Percentiles rank a stretch among this genome's conserved stretches.
Evolutionary conservation across 257 asterid species (phyloP).

Genomic region (Gardenia jasminoides): DNA sequence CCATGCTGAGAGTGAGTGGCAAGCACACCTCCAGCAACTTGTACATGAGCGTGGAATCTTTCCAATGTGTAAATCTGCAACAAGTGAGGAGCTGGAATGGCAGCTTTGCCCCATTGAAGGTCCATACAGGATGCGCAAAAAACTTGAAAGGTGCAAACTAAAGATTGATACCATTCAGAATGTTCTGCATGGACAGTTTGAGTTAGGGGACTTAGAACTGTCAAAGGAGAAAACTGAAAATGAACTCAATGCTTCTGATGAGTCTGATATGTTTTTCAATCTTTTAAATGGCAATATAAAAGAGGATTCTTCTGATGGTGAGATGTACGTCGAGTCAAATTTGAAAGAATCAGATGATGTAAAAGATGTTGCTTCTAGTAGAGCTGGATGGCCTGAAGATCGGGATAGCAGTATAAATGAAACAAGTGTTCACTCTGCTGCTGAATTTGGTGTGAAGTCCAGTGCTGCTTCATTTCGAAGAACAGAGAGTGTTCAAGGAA

Average conservation of each 20-base stretch:
- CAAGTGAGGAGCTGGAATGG: conserved; percentile 73
- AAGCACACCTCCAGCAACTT: conserved; percentile 88
- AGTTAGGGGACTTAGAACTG: conserved; percentile 58
- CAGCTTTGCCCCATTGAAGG: conserved; percentile 99
- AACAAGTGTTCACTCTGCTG: conserved; percentile 88
- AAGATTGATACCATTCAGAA: conserved; percentile 73
- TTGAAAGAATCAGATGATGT: conserved; percentile 72
- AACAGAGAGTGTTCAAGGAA: conserved; percentile 70
- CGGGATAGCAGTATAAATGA: conserved; percentile 83
- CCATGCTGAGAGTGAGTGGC: conserved; percentile 99
- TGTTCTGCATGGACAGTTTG: conserved; percentile 63
- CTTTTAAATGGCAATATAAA: conserved; percentile 55
- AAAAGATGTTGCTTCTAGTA: conserved; percentile 66
- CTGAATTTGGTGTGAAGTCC: conserved; percentile 77
- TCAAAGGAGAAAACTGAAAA: conserved; percentile 65
- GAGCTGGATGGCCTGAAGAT: conserved; percentile 89
- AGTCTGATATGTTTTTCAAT: conserved; percentile 58
- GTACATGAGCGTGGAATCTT: conserved; percentile 96
- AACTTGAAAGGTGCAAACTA: conserved; percentile 77
- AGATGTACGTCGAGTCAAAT: conserved; percentile 63
- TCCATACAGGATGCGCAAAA: conserved; percentile 96
- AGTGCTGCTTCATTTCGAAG: conserved; percentile 66
- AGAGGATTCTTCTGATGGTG: conserved; percentile 57
- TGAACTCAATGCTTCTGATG: conserved; percentile 54
- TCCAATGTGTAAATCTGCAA: conserved; percentile 58